Evolutionary conservation across 2,329 filamentous ascomycete species (phyloP), one percentile per base, ranked within the genome.

Genomic region (Pestalotiopsis fici): DNA sequence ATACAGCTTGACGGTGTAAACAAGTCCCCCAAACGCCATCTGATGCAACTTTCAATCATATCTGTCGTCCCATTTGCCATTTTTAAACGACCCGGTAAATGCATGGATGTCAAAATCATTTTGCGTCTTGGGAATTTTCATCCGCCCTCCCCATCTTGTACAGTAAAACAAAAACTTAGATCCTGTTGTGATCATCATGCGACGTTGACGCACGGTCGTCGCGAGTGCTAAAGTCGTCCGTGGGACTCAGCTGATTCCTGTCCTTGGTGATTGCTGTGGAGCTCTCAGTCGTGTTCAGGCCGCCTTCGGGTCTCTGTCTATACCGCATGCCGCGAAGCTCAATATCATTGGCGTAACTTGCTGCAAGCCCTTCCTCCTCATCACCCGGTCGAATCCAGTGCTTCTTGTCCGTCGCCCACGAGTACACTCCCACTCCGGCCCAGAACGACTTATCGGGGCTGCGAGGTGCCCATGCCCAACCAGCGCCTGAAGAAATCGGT

Each of bases 401-500:
- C 72, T 69, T 75, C 74, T 78, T 76, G 70, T 84, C 79, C 13
- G 82, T 85, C 12, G 85, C 85, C 71, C 87, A 89, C 69, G 86
- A 87, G 69, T 85, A 82, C 56, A 85, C 86, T 1, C 88, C 92
- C 1, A 93, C 86, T 13, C 92, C 92, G 21, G 93, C 90, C 83
- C 91, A 94, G 78, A 95, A 97, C 0, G 93, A 93, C 69, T 93
- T 86, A 65, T 90, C 86, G 56, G 84, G 83, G 74, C 88, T 92
- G 63, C 95, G 86, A 0, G 94, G 90, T 2, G 92, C 94, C 95
- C 94, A 97, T 0, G 93, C 90, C 94, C 94, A 97, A 15, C 95
- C 95, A 1, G 91, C 92, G 6, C 94, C 94, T n/a, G 87, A 85
- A 23, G 83, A 84, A 69, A 97, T 89, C 0, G 94, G 93, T 11